phyloP scores from a whole-genome alignment of 148 eudicot species.

The Simmondsia chinensis region DNA sequence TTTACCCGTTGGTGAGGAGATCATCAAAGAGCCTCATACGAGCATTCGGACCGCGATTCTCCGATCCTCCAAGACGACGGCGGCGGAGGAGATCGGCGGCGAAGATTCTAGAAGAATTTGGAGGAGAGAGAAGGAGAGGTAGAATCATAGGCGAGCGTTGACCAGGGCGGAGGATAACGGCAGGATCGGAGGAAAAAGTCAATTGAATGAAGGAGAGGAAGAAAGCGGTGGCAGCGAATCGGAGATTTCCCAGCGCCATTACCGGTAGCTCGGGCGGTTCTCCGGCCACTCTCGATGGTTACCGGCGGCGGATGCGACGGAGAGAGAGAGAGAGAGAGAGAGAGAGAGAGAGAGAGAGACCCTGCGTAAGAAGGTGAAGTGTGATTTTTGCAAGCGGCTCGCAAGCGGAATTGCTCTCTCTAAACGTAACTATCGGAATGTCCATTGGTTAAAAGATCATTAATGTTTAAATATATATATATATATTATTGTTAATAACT shows the following conservation, averaged over 20 bases:
- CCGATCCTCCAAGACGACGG: slow-evolving; percentile 45
- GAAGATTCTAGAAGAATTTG: slow-evolving; percentile 12
- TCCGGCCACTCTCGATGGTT: too few relatives aligned
- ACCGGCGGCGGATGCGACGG: too few relatives aligned
- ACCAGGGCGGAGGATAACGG: slow-evolving; percentile 11
- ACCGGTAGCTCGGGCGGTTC: slow-evolving; percentile 9
- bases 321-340: too few relatives aligned
- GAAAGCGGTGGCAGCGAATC: slow-evolving; percentile 14
- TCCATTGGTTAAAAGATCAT: too few relatives aligned
- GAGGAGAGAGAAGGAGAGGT: slow-evolving; percentile 51
- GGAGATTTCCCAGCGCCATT: slow-evolving; percentile 18
- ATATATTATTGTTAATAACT: too few relatives aligned
- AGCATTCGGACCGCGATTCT: slow-evolving; percentile 34
- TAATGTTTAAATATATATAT: too few relatives aligned
- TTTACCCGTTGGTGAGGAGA: slow-evolving; percentile 65
- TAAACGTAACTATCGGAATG: too few relatives aligned
- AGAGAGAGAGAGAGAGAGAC: too few relatives aligned
- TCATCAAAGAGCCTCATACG: slow-evolving; percentile 82
- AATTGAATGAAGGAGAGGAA: slow-evolving; percentile 13
- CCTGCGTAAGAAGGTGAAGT: too few relatives aligned
- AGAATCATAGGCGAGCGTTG: slow-evolving; percentile 31
- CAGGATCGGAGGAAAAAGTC: not conserved
- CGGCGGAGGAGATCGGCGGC: slow-evolving; percentile 20
- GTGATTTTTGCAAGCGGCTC: too few relatives aligned
- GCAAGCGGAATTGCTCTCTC: too few relatives aligned